Percentiles rank a stretch among this genome's conserved stretches.
Conservation (phyloP, 2,329 filamentous ascomycete species). For the Fusarium virguliforme region DNA sequence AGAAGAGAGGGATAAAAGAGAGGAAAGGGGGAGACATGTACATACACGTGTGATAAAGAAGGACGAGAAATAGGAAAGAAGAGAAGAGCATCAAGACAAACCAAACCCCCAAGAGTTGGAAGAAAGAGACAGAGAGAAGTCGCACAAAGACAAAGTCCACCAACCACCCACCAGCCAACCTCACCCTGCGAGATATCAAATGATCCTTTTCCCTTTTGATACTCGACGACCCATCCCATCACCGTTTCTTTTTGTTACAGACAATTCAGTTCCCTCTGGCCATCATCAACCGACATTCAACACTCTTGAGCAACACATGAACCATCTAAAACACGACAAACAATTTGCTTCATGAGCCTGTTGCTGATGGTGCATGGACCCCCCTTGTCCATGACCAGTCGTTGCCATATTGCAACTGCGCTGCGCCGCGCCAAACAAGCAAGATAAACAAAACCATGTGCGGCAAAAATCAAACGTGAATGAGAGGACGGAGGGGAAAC, state of each 20-base stretch:
- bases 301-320: neutral
- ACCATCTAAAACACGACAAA: slow-evolving; percentile 10
- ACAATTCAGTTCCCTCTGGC: neutral
- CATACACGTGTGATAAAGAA: slow-evolving; percentile 17
- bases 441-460: neutral
- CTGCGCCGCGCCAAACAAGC: slow-evolving; percentile 21
- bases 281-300: neutral
- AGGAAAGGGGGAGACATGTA: neutral
- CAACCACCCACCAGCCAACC: neutral
- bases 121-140: slow-evolving; percentile 5
- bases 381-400: slow-evolving; percentile 4
- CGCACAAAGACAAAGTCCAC: slow-evolving; percentile 23
- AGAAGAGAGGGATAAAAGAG: neutral
- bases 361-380: slow-evolving; percentile 11
- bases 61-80: slow-evolving; percentile 13
- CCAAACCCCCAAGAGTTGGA: neutral
- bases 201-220: slow-evolving; percentile 1
- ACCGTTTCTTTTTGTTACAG: neutral
- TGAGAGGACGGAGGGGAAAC: neutral
- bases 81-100: slow-evolving; percentile 13
- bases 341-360: slow-evolving; percentile 5
- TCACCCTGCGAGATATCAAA: slow-evolving; percentile 5
- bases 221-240: neutral
- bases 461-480: slow-evolving; percentile 31
- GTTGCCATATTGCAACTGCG: neutral